These are phyloP conservation scores for Cenchrus americanus DNA, from an alignment of 176 grass and related monocot genomes.

Conservation along the genomic window DNA sequence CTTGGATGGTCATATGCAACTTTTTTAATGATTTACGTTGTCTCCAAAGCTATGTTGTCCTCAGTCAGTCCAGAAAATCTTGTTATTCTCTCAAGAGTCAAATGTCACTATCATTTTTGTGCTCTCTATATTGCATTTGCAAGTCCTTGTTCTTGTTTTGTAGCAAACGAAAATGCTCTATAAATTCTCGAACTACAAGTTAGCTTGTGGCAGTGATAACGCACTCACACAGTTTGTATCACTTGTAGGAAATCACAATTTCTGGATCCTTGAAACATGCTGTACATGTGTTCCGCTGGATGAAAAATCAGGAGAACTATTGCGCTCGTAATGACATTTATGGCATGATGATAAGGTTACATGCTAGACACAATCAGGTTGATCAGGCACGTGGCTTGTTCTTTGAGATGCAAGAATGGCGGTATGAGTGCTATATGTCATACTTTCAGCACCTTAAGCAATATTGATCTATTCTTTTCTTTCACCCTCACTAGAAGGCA, in stretches of 20 bases:
- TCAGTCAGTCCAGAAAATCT: constrained; percentile 6
- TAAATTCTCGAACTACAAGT: constrained; percentile 2
- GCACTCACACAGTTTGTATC: constrained; percentile 37
- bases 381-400: constrained; percentile 93
- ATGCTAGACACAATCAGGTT: constrained; percentile 77
- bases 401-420: constrained; percentile 95
- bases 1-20: not conserved
- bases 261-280: constrained; percentile 72
- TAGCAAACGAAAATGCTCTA: not conserved
- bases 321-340: constrained; percentile 80
- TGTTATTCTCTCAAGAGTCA: not conserved
- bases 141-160: not conserved
- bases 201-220: constrained; percentile 9
- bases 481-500: constrained; percentile 23
- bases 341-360: constrained; percentile 79
- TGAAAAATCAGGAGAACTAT: constrained; percentile 94
- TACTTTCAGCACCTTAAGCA: constrained; percentile 11
- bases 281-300: constrained; percentile 83
- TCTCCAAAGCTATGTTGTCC: not conserved
- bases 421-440: constrained; percentile 54
- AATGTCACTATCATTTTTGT: not conserved
- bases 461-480: not conserved
- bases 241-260: constrained; percentile 71
- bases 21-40: not conserved
- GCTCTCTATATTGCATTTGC: not conserved